Percentiles rank a stretch among this genome's conserved stretches.
Conservation (phyloP, 2,329 filamentous ascomycete species). For the Verticillium nubilum region DNA sequence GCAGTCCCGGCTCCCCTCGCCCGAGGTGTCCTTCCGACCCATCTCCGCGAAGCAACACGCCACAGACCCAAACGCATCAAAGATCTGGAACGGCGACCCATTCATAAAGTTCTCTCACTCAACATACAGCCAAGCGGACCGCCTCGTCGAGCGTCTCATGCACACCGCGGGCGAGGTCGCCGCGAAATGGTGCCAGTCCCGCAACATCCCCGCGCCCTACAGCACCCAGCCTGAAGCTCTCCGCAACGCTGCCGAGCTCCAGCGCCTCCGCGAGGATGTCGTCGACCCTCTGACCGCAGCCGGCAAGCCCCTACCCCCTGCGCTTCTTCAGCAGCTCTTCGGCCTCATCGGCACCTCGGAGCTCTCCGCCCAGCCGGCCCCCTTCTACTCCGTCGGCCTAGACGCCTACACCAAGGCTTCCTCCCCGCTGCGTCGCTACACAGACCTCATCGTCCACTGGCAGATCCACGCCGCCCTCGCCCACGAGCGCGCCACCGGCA, state of each 20-base stretch:
- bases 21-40: constrained; percentile 36
- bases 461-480: constrained; percentile 57
- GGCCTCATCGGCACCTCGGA: constrained; percentile 44
- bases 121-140: constrained; percentile 18
- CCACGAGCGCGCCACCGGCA: constrained; percentile 30
- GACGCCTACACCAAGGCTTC: constrained; percentile 60
- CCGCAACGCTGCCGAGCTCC: constrained; percentile 29
- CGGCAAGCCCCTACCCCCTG: constrained; percentile 20
- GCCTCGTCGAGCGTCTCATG: constrained; percentile 49
- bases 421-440: constrained; percentile 60
- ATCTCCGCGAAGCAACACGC: constrained; percentile 10
- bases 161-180: constrained; percentile 56
- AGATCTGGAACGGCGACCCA: constrained; percentile 39
- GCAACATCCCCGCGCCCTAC: constrained; percentile 55
- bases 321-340: constrained; percentile 23
- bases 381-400: constrained; percentile 52
- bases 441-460: constrained; percentile 60
- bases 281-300: constrained; percentile 29
- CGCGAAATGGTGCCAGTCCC: constrained; percentile 53
- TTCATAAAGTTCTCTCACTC: constrained; percentile 39
- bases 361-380: constrained; percentile 45
- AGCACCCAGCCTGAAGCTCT: constrained; percentile 40
- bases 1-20: constrained; percentile 10
- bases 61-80: constrained; percentile 14
- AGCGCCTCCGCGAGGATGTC: constrained; percentile 28